Conservation (phyloP, 441 rosid species). For the Capsella rubella region DNA sequence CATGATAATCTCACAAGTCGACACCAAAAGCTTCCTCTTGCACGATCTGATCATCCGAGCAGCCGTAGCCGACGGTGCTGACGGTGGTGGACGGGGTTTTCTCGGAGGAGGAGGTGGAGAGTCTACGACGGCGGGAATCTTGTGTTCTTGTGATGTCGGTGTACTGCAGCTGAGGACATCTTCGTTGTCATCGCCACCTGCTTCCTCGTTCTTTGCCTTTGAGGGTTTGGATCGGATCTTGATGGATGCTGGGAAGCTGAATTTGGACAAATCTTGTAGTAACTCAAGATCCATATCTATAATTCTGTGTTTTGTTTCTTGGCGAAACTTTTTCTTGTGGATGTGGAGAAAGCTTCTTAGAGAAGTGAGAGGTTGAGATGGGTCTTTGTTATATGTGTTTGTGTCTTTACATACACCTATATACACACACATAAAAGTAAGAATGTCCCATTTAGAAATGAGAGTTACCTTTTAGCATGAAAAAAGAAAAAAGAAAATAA, state of each 20-base stretch:
- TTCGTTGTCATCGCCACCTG: not conserved
- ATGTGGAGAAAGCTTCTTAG: slow-evolving; percentile 42
- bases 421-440: slow-evolving; percentile 6
- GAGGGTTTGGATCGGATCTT: slow-evolving; percentile 42
- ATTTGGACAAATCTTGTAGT: slow-evolving; percentile 48
- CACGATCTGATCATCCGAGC: slow-evolving; percentile 45
- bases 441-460: slow-evolving; percentile 25
- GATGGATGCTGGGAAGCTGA: slow-evolving; percentile 39
- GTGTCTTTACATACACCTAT: slow-evolving; percentile 36
- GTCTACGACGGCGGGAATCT: slow-evolving; percentile 57
- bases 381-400: slow-evolving; percentile 42
- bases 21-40: slow-evolving; percentile 55
- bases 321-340: slow-evolving; percentile 11
- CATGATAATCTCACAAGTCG: slow-evolving; percentile 58
- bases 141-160: slow-evolving; percentile 70
- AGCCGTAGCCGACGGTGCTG: slow-evolving; percentile 41
- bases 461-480: slow-evolving; percentile 38
- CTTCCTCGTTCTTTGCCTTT: not conserved
- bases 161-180: slow-evolving; percentile 52
- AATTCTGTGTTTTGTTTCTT: slow-evolving; percentile 1
- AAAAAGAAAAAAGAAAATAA: not conserved
- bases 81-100: slow-evolving; percentile 54
- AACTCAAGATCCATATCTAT: slow-evolving; percentile 53
- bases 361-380: slow-evolving; percentile 44
- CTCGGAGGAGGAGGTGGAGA: slow-evolving; percentile 78